Conservation (phyloP, 2,329 filamentous ascomycete species). For the Cylindrodendrum hubeiense region DNA sequence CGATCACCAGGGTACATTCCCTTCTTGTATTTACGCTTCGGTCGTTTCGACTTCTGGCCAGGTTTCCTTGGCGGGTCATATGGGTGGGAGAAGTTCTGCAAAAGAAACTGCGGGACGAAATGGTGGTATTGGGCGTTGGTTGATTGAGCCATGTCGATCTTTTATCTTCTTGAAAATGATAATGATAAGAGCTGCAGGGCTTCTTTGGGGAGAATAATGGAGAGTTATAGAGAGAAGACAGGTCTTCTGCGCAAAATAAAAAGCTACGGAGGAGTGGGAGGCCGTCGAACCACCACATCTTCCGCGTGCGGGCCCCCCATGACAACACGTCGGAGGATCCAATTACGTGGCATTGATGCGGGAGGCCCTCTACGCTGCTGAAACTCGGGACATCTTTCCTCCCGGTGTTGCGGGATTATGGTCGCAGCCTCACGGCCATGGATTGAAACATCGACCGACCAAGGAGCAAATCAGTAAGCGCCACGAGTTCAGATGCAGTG, state of each 20-base stretch:
- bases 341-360: background rate
- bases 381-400: background rate
- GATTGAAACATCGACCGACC: background rate
- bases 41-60: background rate
- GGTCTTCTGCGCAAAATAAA: background rate
- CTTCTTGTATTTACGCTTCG: background rate
- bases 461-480: background rate
- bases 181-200: background rate
- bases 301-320: background rate
- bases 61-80: background rate
- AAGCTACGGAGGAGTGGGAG: background rate
- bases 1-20: constrained; percentile 1
- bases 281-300: too few relatives aligned
- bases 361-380: background rate
- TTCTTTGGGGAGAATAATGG: background rate
- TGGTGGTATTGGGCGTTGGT: constrained; percentile 7
- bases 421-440: background rate
- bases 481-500: background rate
- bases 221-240: background rate
- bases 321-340: background rate
- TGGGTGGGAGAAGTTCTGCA: constrained; percentile 10
- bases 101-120: constrained; percentile 16
- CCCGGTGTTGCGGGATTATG: background rate
- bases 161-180: background rate
- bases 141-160: background rate